Evolutionary conservation across 2,329 filamentous ascomycete species (phyloP), one percentile per base, ranked within the genome.

Genomic region (Albophoma yamanashiensis): DNA sequence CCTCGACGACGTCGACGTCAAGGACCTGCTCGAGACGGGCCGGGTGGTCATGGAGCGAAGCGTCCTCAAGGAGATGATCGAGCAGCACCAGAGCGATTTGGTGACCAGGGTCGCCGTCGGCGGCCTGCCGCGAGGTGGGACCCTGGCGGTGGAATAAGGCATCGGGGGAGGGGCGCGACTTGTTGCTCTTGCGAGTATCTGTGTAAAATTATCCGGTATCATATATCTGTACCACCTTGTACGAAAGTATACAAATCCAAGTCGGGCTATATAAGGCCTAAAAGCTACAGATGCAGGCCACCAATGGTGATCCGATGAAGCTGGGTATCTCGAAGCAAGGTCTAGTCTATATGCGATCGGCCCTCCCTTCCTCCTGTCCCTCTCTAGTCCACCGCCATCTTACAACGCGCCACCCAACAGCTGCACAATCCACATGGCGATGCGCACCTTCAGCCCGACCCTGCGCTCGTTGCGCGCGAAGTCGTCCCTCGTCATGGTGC

Each of bases 351-450:
- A 62, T 47, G 58, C 60, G 60, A 60, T 61, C 40, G 17, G 17
- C 20, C n/a, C 40, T 38, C 22, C 57, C 59, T 15, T 2, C 17
- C 7, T 11, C 25, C 3, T n/a, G n/a, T n/a, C n/a, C n/a, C 43
- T 15, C n/a, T 47, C 22, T 20, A 6, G 6, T 14, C 43, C 27
- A 11, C n/a, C n/a, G 60, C 36, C 60, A 55, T 60, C 42, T 71
- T 77, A 97, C 70, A 97, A 77, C n/a, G 92, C 92, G 17, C 93
- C 93, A 0, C 93, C 93, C 9, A 96, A 82, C 40, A 91, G 78
- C 67, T 86, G 84, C 6, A 97, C 92, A 74, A 96, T 89, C 91
- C 91, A 95, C 92, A 97, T 96, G 4, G 92, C 91, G 62, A 96
- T 74, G 61, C 91, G 79, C 45, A 99, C 94, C 71, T 91, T 87